Percentiles rank a stretch among this genome's conserved stretches.
Evolutionary conservation across 805 yeast species (phyloP).

Genomic region (Metschnikowia shivogae): DNA sequence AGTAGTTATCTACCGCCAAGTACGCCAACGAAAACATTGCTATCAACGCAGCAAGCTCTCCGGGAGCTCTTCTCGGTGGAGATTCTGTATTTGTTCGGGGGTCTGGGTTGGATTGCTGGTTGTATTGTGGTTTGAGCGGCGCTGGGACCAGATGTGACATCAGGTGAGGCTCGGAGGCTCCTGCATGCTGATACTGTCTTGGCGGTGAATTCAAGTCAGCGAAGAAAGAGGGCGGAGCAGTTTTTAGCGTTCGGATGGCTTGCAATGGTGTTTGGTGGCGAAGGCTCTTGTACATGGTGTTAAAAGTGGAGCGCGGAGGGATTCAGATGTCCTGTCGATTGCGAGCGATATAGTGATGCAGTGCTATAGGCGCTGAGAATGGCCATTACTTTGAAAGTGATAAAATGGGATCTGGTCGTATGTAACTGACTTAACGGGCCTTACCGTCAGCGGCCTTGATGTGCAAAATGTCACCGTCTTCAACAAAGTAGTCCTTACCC

Average conservation of each 20-base stretch:
- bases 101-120: no score
- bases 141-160: no score
- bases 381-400: no score
- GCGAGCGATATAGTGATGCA: no score
- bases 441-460: slow-evolving; percentile 95
- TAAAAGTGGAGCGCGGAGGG: no score
- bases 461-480: slow-evolving; percentile 89
- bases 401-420: not conserved
- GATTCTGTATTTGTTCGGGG: no score
- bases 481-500: slow-evolving; percentile 93
- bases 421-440: slow-evolving; percentile 40
- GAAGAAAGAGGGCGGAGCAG: slow-evolving; percentile 10
- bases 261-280: not conserved
- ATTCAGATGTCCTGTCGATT: no score
- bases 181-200: slow-evolving; percentile 1
- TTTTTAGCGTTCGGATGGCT: not conserved
- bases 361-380: no score
- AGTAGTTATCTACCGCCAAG: slow-evolving; percentile 51
- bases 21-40: slow-evolving; percentile 44
- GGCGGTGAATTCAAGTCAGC: slow-evolving; percentile 12
- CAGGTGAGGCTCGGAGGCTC: no score
- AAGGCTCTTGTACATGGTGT: no score
- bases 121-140: no score
- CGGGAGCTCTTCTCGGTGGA: slow-evolving; percentile 5
- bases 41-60: slow-evolving; percentile 39